A percentile compares a stretch with the other conserved stretches of the same genome.
Conservation (phyloP, 805 yeast genomes). For the Candida peoriensis region DNA sequence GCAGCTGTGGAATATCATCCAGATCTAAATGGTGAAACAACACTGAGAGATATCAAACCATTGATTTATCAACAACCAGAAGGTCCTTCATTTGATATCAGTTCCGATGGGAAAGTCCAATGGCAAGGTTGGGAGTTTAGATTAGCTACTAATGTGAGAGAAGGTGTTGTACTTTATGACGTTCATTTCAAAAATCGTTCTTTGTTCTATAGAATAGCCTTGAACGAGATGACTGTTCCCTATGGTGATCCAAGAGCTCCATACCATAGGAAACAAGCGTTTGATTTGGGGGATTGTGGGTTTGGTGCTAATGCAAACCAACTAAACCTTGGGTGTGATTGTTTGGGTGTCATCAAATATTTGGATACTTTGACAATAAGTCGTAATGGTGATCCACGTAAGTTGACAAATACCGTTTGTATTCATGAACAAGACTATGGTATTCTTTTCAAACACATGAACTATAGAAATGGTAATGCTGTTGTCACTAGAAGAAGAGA, state of each 20-base stretch:
- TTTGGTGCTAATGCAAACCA: conserved; percentile 71
- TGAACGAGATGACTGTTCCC: conserved; percentile 85
- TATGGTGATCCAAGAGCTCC: conserved; percentile 84
- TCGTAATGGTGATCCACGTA: conserved; percentile 55
- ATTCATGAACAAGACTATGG: conserved; percentile 81
- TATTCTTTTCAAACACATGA: conserved; percentile 70
- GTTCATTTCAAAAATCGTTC: conserved; percentile 73
- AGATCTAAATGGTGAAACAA: conserved; percentile 50
- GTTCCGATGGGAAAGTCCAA: conserved; percentile 53
- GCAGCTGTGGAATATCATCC: conserved; percentile 70
- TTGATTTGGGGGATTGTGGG: conserved; percentile 82
- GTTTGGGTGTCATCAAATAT: conserved; percentile 75
- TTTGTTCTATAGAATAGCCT: conserved; percentile 62
- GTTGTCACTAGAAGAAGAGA: conserved; percentile 70
- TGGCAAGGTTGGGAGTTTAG: conserved; percentile 88
- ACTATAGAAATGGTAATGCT: conserved; percentile 68
- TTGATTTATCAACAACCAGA: conserved; percentile 70
- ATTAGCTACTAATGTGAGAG: conserved; percentile 66
- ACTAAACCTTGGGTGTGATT: conserved; percentile 71
- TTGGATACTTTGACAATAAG: conserved; percentile 55
- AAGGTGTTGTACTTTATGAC: conserved; percentile 73
- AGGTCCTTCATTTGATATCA: conserved; percentile 64
- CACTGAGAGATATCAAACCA: conserved; percentile 59
- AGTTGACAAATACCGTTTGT: conserved; percentile 68
- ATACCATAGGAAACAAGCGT: conserved; percentile 81